Evolutionary conservation across 495 filamentous ascomycete genomes (phyloP), one percentile per base, ranked within the genome.

Genomic region (Xylaria telfairii): DNA sequence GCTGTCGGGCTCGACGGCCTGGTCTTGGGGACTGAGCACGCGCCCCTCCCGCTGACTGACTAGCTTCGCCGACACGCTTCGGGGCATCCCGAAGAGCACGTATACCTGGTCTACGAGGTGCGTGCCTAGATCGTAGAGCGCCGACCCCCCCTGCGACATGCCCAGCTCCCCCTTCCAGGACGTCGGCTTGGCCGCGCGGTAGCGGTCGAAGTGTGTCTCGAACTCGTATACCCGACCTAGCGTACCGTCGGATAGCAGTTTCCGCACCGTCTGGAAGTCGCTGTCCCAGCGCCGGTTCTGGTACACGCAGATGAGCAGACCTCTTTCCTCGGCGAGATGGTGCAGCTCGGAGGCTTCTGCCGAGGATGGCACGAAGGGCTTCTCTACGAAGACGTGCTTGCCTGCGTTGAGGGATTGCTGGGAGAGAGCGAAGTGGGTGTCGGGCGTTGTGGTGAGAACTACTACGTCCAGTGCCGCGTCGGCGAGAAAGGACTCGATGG

Each of bases 361-460:
- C 19, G 85, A 82, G 5, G 90, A 92, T 13, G 92, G 89, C 9
- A 92, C 91, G 79, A 97, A 95, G 0, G 95, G 95, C 81, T 98
- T 98, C 81, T 97, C 95, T 49, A 93, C 90, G 32, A 97, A 84
- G 28, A 96, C 92, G 78, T 97, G 89, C 80, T 97, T 97, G 60
- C 92, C 91, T 19, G 86, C 84, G 74, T 90, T 85, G 19, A 98
- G 83, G 3, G 92, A 90, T 46, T 88, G 76, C 76, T 90, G 90
- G 6, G 87, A 82, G 53, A 94, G 82, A 7, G 77, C 70, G 77
- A 87, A 94, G 81, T 97, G 95, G 2, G 90, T 90, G 67, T 92
- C 86, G 12, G 94, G 94, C 1, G 89, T 88, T 0, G 92, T 95
- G 56, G 90, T 91, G 69, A 97, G 80, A 65, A 95, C 84, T 49